Base-by-base conservation (phyloP, 2,329 filamentous ascomycete genomes). In the Aspergillus neoniger region DNA sequence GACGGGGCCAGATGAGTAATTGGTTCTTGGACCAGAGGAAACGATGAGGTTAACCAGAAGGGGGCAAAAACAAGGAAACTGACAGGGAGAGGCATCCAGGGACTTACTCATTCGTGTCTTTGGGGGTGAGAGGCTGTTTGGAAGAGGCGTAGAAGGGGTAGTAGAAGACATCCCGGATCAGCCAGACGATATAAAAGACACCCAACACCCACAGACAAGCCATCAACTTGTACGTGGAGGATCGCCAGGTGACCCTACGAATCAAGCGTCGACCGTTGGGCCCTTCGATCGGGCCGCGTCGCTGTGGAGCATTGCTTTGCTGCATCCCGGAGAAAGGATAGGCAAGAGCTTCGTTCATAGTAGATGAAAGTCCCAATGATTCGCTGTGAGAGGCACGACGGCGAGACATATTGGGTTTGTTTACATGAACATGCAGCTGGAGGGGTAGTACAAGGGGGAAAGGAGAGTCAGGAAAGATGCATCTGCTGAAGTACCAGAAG, bases 201-300 rank as follows among this genome's bases (percentile, higher is more conserved):
- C 72, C 73, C 49, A 77, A 57, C 21, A 78, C 74, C 74, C 76
- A 78, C 19, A 77, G 65, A 41, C 73, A 76, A 6, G 76, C 75
- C 67, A 77, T 71, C 44, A 78, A 65, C 62, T 77, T 78, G 69
- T 78, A 77, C 19, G 75, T 77, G 15, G 75, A 77, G 12, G 76
- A 77, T 38, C 76, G 74, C 76, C 76, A 78, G 64, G 75, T 77
- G 64, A 77, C 75, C 63, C 76, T 70, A 32, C 76, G 75, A 61
- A 75, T 75, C 41, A 77, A 65, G 53, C 74, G 70, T 43, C 75
- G 73, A 61, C 76, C 76, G 66, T 74, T 69, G 36, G 76, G 76
- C n/a, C 74, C 75, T 63, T 77, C 75, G 63, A 77, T 77, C 48
- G 75, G 75, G 9, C 74, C 75, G 44, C 74, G 70, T 52, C 71